Evolutionary conservation across 2,329 filamentous ascomycete genomes (phyloP), one percentile per base, ranked within the genome.

Genomic region (Colletotrichum incanum): DNA sequence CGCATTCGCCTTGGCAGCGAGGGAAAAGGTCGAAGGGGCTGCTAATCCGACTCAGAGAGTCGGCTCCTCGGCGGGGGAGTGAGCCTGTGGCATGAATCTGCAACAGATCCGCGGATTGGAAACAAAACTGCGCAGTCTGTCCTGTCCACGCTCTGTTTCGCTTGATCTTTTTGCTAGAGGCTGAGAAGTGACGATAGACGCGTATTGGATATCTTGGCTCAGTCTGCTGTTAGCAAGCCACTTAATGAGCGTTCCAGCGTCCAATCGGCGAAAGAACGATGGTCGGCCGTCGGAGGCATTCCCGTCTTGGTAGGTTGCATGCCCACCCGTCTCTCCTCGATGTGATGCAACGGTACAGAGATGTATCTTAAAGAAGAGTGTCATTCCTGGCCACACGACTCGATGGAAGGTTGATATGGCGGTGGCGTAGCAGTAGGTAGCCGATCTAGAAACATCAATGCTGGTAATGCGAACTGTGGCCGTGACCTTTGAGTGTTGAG

Each of bases 21-120:
- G 52, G 39, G 41, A 28, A 39, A 26, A 41, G 52, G 9, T 61
- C 34, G 39, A 43, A 43, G 34, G 65, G 45, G 52, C 45, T 54
- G 65, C 65, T 69, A 64, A 64, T 31, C 43, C 58, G 41, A 62
- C 41, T 54, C 65, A 58, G 49, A 62, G 37, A 50, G 34, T 26
- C 43, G 16, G 49, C 41, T 43, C 45, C 28, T 2, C 12, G 18
- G 41, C 41, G 56, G 56, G 23, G 39, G 55, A 39, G 31, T 34
- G 20, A 41, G 56, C 47, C 31, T 61, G 61, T 58, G 71, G 60
- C 61, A 56, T 23, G n/a, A 73, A 56, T 55, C 67, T 73, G 71
- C 50, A 67, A 73, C 71, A 71, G 67, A 71, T 73, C 71, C 71
- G 55, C 67, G 67, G 18, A 71, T 71, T 71, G 67, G 71, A 73